phyloP scores from a whole-genome alignment of 768 basidiomycete genomes.

The Coprinopsis sp. region DNA sequence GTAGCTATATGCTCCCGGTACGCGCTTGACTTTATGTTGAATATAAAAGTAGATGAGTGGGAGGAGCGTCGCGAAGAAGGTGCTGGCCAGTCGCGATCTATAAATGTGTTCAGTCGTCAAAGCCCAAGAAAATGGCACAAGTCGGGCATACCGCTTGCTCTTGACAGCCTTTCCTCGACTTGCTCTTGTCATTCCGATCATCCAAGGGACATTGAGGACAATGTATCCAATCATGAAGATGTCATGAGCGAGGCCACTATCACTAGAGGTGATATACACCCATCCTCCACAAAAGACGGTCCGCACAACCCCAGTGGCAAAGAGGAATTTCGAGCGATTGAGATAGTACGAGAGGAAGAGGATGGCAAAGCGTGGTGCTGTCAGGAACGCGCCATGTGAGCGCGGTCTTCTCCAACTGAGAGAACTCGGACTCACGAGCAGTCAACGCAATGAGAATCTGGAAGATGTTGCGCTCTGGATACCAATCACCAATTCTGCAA shows the following conservation, averaged over 20 bases:
- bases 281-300: slow-evolving; percentile 86
- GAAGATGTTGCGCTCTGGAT: slow-evolving; percentile 78
- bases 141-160: slow-evolving; percentile 51
- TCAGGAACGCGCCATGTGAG: neutral
- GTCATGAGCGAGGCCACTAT: slow-evolving; percentile 83
- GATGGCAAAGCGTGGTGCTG: slow-evolving; percentile 72
- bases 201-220: slow-evolving; percentile 83
- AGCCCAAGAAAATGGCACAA: slow-evolving; percentile 31
- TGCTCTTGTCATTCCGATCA: slow-evolving; percentile 62
- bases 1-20: slow-evolving; percentile 83
- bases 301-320: slow-evolving; percentile 60
- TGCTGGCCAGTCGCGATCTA: slow-evolving; percentile 20
- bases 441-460: slow-evolving; percentile 86
- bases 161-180: slow-evolving; percentile 46
- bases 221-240: slow-evolving; percentile 87
- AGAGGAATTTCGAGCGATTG: slow-evolving; percentile 41
- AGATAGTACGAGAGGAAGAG: slow-evolving; percentile 61
- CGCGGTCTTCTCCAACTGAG: neutral
- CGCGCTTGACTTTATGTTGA: slow-evolving; percentile 73
- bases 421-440: slow-evolving; percentile 42
- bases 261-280: slow-evolving; percentile 85
- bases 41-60: slow-evolving; percentile 83
- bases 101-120: neutral
- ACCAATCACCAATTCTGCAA: slow-evolving; percentile 84
- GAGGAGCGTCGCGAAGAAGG: slow-evolving; percentile 66